Base-by-base conservation (phyloP, 2,329 filamentous ascomycete species). In the Colletotrichum filicis region DNA sequence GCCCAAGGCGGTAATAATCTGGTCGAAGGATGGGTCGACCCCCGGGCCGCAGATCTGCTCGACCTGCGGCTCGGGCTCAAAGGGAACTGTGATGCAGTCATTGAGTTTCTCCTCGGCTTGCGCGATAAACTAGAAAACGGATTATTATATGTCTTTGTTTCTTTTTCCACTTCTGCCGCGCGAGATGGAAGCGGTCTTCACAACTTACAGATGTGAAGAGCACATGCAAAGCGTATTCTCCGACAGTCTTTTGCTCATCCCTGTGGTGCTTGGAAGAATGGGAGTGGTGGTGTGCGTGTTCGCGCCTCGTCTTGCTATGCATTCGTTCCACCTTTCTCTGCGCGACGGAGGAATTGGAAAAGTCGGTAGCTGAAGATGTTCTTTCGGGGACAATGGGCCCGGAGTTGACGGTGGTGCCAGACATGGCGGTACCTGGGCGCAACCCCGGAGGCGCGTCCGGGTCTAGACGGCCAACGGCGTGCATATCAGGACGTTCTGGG, bases 61-160 rank as follows among this genome's bases (percentile, higher is more conserved):
- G 61, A 99, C 93, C 59, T 93, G 91, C 19, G 94, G 93, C 79
- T 98, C 94, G 3, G 92, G 91, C 68, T 96, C 93, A 76, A 94
- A 92, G 8, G 94, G 89, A 55, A 93, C 90, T 63, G 93, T 92
- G 77, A 98, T 93, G 80, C 95, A 98, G 78, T 95, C 92, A 76
- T 94, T 95, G 76, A 99, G 93, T 83, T 98, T 98, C 76, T 97
- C 94, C 82, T 99, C 97, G n/a, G 97, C 97, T 81, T 97, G 94
- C 19, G 94, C 93, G 79, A 98, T 97, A 83, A 99, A 99, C 88
- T 94, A 68, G 77, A 55, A 58, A 12, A 28, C 32, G 8, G 7
- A 8, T 22, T 7, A 53, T 58, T 4, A 74, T 83, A 66, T 7
- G 14, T 42, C 12, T 42, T 42, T 42, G 12, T 37, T 37, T 37